phyloP scores from a whole-genome alignment of 2,329 filamentous ascomycete genomes.

The Ophiocordyceps polyrhachis-furcata region DNA sequence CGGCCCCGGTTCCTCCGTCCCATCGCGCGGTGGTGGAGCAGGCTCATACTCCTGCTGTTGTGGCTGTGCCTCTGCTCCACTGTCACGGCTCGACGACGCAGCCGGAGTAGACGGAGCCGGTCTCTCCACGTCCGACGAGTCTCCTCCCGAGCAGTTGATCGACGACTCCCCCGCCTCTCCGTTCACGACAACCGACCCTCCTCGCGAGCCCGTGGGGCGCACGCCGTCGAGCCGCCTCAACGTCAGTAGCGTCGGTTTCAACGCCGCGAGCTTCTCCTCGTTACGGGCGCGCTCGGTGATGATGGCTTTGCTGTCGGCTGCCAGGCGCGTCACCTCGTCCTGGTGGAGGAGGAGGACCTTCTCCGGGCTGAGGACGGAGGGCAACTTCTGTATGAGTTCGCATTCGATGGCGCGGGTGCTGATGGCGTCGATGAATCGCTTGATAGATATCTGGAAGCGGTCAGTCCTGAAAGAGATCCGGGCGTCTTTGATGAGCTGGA shows the following conservation, averaged over 20 bases:
- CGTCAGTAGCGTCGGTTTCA: background rate
- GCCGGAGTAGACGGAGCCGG: background rate
- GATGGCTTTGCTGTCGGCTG: constrained; percentile 5
- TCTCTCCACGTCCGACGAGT: background rate
- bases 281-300: background rate
- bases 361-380: constrained; percentile 5
- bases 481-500: background rate
- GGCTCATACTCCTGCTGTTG: background rate
- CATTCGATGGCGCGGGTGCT: constrained; percentile 9
- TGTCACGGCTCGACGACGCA: background rate
- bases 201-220: background rate
- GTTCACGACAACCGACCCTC: background rate
- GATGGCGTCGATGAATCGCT: constrained; percentile 8
- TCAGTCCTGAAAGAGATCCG: background rate
- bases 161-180: background rate
- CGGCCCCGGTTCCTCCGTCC: background rate
- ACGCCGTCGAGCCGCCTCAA: background rate
- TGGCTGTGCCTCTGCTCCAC: background rate
- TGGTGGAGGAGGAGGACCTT: constrained; percentile 5
- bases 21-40: background rate
- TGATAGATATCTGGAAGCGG: constrained; percentile 5
- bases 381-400: constrained; percentile 5
- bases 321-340: constrained; percentile 5
- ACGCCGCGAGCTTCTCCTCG: background rate
- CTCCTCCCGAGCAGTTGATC: background rate